Conservation (phyloP, 495 filamentous ascomycete genomes). For the Lophium mytilinum region DNA sequence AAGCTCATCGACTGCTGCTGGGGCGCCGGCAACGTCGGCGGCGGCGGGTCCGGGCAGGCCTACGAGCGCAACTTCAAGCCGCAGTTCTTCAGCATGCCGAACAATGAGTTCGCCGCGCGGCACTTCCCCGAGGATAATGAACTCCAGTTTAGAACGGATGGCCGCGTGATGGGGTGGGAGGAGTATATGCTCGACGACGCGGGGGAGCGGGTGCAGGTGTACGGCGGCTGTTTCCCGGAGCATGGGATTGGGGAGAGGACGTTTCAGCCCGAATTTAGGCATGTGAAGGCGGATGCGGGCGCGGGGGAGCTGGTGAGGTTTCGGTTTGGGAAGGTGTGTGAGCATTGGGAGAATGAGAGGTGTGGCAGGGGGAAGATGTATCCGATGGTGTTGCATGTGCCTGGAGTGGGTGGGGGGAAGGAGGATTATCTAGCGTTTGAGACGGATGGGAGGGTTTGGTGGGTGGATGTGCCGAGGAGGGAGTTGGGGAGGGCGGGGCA, state of each 20-base stretch:
- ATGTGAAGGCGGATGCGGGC: slow-evolving; percentile 42
- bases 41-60: slow-evolving; percentile 39
- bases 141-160: slow-evolving; percentile 61
- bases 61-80: slow-evolving; percentile 66
- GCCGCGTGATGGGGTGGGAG: slow-evolving; percentile 56
- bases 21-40: slow-evolving; percentile 65
- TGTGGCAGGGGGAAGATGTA: slow-evolving; percentile 56
- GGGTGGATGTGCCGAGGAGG: slow-evolving; percentile 57
- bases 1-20: slow-evolving; percentile 89
- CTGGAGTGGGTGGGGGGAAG: slow-evolving; percentile 56
- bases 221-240: slow-evolving; percentile 42
- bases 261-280: slow-evolving; percentile 50
- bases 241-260: slow-evolving; percentile 57
- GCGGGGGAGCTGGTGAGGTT: slow-evolving; percentile 52
- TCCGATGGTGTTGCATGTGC: slow-evolving; percentile 56
- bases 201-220: slow-evolving; percentile 41
- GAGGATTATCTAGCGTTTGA: slow-evolving; percentile 60
- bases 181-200: slow-evolving; percentile 62
- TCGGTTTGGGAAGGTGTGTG: slow-evolving; percentile 64
- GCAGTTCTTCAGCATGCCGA: slow-evolving; percentile 64
- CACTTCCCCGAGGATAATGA: slow-evolving; percentile 67
- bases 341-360: slow-evolving; percentile 64
- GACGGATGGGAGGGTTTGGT: slow-evolving; percentile 63
- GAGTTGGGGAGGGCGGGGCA: slow-evolving; percentile 64
- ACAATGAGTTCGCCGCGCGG: slow-evolving; percentile 67